Evolutionary conservation across 2,329 filamentous ascomycete species (phyloP), one percentile per base, ranked within the genome.

Genomic region (Fusarium illudens): DNA sequence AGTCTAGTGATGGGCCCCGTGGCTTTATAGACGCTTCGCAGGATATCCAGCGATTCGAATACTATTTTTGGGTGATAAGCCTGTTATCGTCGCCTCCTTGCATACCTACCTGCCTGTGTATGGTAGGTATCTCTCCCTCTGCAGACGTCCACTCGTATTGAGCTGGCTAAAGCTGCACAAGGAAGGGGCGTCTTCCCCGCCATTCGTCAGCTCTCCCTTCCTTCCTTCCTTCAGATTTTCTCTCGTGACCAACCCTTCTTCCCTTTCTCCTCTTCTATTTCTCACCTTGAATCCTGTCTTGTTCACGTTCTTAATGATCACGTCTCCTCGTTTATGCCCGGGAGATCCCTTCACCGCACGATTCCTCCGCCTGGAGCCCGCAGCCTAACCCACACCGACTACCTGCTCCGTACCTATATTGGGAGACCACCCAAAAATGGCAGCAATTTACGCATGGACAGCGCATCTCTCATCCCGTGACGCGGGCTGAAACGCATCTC

Each of bases 401-500:
- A 32, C 27, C 46, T 49, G n/a, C 27, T 11, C 20, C 2, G 39
- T 44, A 27, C 22, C 39, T 44, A 44, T 44, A 63, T 63, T 62
- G 57, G 58, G 62, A 66, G 19, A 63, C 42, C 48, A 55, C 30
- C 52, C 36, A 54, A 22, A 56, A 46, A 46, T 30, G 32, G 37
- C 36, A 44, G 27, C 56, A 46, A 17, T 44, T 44, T 44, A 44
- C 48, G 56, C 58, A 62, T 59, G 34, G 57, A 66, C 53, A 63
- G 33, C 54, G 20, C 44, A 42, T 33, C 42, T 32, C 27, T 52
- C 33, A 15, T 51, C 34, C 44, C 49, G 34, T 67, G 58, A 66
- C 46, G 36, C 64, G 32, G 48, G 57, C 49, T 69, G 66, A 67
- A 68, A 67, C 65, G 52, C 57, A 36, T 48, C 25, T 36, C 17